Conservation (phyloP, 331 rosid genomes). For the Pyrus hybrid region DNA sequence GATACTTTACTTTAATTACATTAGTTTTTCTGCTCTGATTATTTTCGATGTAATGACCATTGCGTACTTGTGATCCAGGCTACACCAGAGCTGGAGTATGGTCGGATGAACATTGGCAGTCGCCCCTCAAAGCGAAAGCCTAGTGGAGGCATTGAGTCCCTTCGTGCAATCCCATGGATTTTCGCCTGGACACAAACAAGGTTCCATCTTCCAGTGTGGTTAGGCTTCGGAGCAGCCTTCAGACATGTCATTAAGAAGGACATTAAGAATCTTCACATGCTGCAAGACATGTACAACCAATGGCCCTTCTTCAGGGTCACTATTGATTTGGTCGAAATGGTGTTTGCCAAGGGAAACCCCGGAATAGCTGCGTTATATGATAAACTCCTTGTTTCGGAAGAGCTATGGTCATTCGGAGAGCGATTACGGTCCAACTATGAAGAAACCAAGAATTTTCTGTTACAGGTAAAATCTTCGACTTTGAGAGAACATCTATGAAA, state of each 20-base stretch:
- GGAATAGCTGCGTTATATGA: slow-evolving; percentile 76
- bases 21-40: neutral
- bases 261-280: slow-evolving; percentile 63
- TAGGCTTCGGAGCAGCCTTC: slow-evolving; percentile 91
- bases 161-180: slow-evolving; percentile 99
- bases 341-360: slow-evolving; percentile 97
- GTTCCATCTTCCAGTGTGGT: slow-evolving; percentile 99
- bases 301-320: slow-evolving; percentile 99
- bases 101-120: slow-evolving; percentile 97
- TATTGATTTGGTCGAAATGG: slow-evolving; percentile 95
- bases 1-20: neutral
- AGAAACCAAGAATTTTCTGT: slow-evolving; percentile 71
- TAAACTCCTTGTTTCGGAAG: slow-evolving; percentile 82
- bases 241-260: slow-evolving; percentile 51
- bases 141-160: slow-evolving; percentile 94
- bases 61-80: slow-evolving; percentile 39
- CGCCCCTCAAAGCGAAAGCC: slow-evolving; percentile 96
- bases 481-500: too few relatives aligned
- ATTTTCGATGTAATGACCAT: neutral
- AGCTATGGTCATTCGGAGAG: slow-evolving; percentile 75
- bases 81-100: slow-evolving; percentile 96
- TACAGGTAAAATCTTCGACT: slow-evolving; percentile 44
- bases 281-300: slow-evolving; percentile 83
- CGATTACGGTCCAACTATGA: slow-evolving; percentile 59
- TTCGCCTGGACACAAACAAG: slow-evolving; percentile 99